These are phyloP conservation scores for Phoma herbarum DNA, from an alignment of 2,329 filamentous ascomycete genomes.

Conservation along the genomic window DNA sequence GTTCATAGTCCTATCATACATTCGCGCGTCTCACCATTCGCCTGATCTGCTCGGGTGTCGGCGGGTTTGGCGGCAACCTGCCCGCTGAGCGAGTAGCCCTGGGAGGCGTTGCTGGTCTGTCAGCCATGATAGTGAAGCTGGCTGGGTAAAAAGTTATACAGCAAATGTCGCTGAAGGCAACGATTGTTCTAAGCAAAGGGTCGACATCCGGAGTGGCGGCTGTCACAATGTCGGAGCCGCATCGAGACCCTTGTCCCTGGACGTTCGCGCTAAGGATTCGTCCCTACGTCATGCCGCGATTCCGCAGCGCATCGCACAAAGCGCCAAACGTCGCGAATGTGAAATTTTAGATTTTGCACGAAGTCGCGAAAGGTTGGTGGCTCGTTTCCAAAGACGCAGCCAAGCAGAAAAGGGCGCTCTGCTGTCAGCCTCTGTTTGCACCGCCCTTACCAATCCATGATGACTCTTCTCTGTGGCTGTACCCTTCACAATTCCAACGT, in stretches of 20 bases:
- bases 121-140: slow-evolving; percentile 44
- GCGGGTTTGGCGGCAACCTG: slow-evolving; percentile 56
- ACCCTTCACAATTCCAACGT: slow-evolving; percentile 24
- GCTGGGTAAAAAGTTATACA: background rate
- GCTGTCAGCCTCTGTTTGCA: slow-evolving; percentile 11
- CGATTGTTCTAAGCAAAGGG: background rate
- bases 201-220: slow-evolving; percentile 23
- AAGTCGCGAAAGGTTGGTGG: background rate
- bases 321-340: background rate
- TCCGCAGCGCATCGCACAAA: slow-evolving; percentile 16
- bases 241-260: slow-evolving; percentile 37
- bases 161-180: background rate
- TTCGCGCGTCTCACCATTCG: slow-evolving; percentile 59
- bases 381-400: background rate
- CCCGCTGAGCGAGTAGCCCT: slow-evolving; percentile 51
- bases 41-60: slow-evolving; percentile 69
- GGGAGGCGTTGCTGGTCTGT: slow-evolving; percentile 60
- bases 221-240: slow-evolving; percentile 20
- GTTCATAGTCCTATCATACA: too few relatives aligned
- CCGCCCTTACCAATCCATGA: slow-evolving; percentile 46
- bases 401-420: slow-evolving; percentile 31
- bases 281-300: slow-evolving; percentile 23
- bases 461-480: slow-evolving; percentile 50
- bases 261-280: slow-evolving; percentile 38
- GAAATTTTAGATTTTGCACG: too few relatives aligned